Base-by-base conservation (phyloP, 352 stramenopile genomes). In the Globisporangium irregulare region DNA sequence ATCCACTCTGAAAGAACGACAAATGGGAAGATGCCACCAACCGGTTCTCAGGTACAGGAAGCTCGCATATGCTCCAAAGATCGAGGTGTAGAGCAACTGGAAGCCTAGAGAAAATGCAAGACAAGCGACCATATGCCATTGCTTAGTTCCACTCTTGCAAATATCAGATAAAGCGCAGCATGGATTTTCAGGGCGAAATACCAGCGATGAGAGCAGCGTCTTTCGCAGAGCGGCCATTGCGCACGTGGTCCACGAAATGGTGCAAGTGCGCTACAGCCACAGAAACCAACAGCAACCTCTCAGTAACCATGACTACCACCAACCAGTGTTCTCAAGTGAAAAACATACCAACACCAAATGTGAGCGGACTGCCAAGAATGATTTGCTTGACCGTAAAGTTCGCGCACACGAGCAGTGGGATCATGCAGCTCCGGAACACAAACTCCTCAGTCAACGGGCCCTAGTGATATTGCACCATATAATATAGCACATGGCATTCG, bases 1-100 rank as follows among this genome's bases (percentile, higher is more conserved):
- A 50, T 15, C 12, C 9, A 5, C 14, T 22, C 3, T 51, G 18
- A 51, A 66, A 3, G 1, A 32, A 61, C 24, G 18, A 50, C 1
- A 61, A 27, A 15, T 32, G 5, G 14, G 24, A 27, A 27, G 5
- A 56, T 1, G 48, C 6, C 22, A 34, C 69, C 12, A 81, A 85
- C 86, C 90, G 64, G 93, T 98, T 76, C 92, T 81, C 48, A 98
- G 69, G 74, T 95, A 98, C 48, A 97, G 69, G 75, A 98, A 97
- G 1, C 91, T 96, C n/a, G 87, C 90, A 74, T 98, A 99, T 4
- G 89, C 89, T 64, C 96, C 96, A 82, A 99, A 99, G 18, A 99
- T 73, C 5, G 86, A 96, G n/a, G 96, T 99, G 74, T 99, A 99
- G 38, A 92, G 73, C 60, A 98, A 89, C 82, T 99, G 96, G 74